Base-by-base conservation (phyloP, 805 yeast species). In the Kuraishia piskuri region DNA sequence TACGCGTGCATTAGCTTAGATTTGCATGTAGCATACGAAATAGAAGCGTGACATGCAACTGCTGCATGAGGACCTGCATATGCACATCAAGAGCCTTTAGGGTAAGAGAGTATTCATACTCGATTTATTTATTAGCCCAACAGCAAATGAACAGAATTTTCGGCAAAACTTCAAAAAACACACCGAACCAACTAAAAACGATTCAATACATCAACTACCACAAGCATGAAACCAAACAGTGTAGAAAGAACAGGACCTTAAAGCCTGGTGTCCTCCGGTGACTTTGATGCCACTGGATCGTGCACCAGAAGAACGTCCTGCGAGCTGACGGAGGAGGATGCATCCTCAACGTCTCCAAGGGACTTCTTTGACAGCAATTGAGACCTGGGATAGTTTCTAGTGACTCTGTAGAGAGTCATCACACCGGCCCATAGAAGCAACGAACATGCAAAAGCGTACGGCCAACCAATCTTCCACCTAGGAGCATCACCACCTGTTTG, bases 401-500 rank as follows among this genome's bases (percentile, higher is more conserved):
- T 47, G 31, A 47, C 20, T 9, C 31, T n/a, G 49, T 47, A 47
- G n/a, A 47, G 25, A 7, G 25, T n/a, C 49, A 22, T 21, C 49
- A 47, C 25, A 22, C 23, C 21, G 12, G 17, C 25, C 49, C 49
- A 47, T n/a, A 47, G 31, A 19, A 47, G n/a, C 23, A 47, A n/a
- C n/a, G 25, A 23, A 22, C 49, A 47, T 22, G 31, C 49, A 22
- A 47, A 23, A n/a, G 49, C 49, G 17, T 47, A 47, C 3, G 49
- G 49, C 49, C 49, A 47, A 9, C 49, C 49, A 8, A 47, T 23
- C 31, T 47, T 47, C 49, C 49, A 47, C 8, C 49, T 20, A 12
- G 49, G 49, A 6, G 49, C 49, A 23, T 47, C 49, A 8, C 49
- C 49, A n/a, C 49, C 31, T 3, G 49, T 47, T 19, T 47, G 49